These are phyloP conservation scores for Plantago ovata DNA, from an alignment of 257 asterid species.

Conservation along the genomic window DNA sequence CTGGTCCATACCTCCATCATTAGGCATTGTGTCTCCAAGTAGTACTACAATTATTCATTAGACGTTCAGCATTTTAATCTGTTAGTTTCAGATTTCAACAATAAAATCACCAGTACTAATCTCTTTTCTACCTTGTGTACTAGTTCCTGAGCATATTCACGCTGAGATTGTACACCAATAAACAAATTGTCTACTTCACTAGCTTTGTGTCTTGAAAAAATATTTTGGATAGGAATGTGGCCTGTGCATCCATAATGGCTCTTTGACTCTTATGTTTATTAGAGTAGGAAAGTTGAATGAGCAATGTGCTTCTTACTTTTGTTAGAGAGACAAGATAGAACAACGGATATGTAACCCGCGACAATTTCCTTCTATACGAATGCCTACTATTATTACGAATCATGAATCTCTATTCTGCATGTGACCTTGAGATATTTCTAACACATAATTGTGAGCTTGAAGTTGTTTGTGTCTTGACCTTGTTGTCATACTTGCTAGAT, in stretches of 20 bases:
- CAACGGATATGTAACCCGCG: not conserved
- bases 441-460: not conserved
- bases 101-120: not conserved
- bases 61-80: not conserved
- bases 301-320: slow-evolving; percentile 14
- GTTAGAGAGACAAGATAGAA: slow-evolving; percentile 1
- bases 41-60: not conserved
- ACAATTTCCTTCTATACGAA: slow-evolving; percentile 13
- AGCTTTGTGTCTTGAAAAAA: too few relatives aligned
- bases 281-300: not conserved
- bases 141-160: slow-evolving; percentile 6
- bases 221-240: not conserved
- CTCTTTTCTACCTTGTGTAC: not conserved
- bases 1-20: not conserved
- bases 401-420: slow-evolving; percentile 3
- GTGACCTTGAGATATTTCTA: not conserved
- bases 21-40: not conserved
- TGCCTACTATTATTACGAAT: slow-evolving; percentile 9
- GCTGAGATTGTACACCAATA: slow-evolving; percentile 6
- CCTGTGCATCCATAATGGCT: slow-evolving; percentile 9
- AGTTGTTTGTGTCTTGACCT: slow-evolving; percentile 25
- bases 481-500: slow-evolving; percentile 53
- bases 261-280: slow-evolving; percentile 5
- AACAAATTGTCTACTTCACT: not conserved
- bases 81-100: not conserved